Evolutionary conservation across 768 basidiomycete genomes (phyloP), one percentile per base, ranked within the genome.

Genomic region (button mushroom (Agaricus bisporus)): DNA sequence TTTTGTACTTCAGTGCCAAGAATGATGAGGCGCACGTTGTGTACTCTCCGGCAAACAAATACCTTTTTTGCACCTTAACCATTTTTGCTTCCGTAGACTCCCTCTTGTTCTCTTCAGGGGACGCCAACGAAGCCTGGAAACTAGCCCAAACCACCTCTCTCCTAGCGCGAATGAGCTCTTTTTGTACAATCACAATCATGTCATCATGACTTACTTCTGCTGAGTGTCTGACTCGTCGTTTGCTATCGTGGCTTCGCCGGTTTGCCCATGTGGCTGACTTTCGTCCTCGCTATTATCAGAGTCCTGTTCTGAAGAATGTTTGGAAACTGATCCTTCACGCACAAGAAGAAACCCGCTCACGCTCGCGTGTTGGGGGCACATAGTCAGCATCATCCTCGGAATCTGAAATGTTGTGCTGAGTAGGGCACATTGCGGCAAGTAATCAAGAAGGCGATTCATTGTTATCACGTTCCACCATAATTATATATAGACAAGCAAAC

Each of bases 1-100:
- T 41, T 39, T n/a, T 48, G 46, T 53, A 51, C 56, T 39, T 14
- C 22, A 60, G 48, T 43, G 39, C n/a, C 48, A 43, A 49, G 32
- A 9, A 18, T 37, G 28, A 44, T 14, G 28, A 12, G 5, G 75
- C 85, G 61, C 66, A 92, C 91, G 75, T 69, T 43, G 86, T 73
- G 29, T 84, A 79, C 56, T 92, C 83, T 20, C 91, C 91, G 1
- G 89, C 91, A 61, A 87, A 94, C 32, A 79, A 65, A 65, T 83
- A 87, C 35, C 73, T 76, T 63, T 82, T 87, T 64, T 83, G 78
- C 44, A 94, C 71, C 67, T 83, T 86, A 35, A 93, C 75, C 59
- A 73, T 71, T 49, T 71, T 76, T 57, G 60, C 65, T n/a, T 64
- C 47, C 18, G 39, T 14, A 12, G 59, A 56, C 1, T 59, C 54